These are phyloP conservation scores for Canna indica DNA, from an alignment of 176 grass and related monocot species.

Conservation along the genomic window DNA sequence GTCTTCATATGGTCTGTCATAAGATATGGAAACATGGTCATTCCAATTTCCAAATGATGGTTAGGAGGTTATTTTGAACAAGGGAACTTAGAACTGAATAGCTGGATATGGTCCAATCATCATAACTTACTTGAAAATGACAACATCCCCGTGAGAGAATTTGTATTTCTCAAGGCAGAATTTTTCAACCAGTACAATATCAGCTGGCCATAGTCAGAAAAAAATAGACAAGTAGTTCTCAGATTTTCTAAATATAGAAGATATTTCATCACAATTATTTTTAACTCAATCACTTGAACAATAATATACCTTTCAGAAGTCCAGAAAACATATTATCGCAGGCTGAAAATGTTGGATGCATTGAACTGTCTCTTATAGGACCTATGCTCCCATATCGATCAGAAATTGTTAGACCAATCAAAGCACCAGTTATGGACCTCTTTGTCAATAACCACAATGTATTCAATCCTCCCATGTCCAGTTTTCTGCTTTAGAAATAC, in stretches of 20 bases:
- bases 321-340: slow-evolving; percentile 26
- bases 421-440: slow-evolving; percentile 5
- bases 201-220: slow-evolving; percentile 8
- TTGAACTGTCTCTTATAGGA: slow-evolving; percentile 46
- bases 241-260: not conserved
- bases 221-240: not conserved
- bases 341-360: slow-evolving; percentile 54
- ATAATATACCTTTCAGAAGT: slow-evolving; percentile 27
- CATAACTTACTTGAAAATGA: slow-evolving; percentile 43
- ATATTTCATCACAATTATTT: not conserved
- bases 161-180: slow-evolving; percentile 37
- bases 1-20: not conserved
- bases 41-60: not conserved
- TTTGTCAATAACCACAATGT: slow-evolving; percentile 15
- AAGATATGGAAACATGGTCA: not conserved
- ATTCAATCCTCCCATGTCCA: slow-evolving; percentile 30
- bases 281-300: not conserved
- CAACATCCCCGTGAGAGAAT: slow-evolving; percentile 60
- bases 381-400: slow-evolving; percentile 36
- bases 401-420: slow-evolving; percentile 36
- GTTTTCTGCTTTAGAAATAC: slow-evolving; percentile 1
- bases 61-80: not conserved
- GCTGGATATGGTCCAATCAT: not conserved
- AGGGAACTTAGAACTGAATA: not conserved
- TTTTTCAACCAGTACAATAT: slow-evolving; percentile 29